phyloP scores from a whole-genome alignment of 2,329 filamentous ascomycete species.

The Colletotrichum liriopes region DNA sequence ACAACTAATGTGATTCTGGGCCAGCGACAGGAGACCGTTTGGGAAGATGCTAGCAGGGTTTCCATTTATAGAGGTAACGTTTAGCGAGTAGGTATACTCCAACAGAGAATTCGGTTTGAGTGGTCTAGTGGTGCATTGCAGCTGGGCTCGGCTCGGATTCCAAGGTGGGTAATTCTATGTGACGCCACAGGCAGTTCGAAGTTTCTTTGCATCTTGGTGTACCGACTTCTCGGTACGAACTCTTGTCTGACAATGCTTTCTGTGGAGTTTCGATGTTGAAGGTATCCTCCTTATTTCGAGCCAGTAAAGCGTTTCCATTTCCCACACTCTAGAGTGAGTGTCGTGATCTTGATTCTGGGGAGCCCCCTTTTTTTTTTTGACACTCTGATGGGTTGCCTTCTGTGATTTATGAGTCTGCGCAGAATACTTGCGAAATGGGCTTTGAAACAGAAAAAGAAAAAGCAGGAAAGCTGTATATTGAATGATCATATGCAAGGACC shows the following conservation, averaged over 20 bases:
- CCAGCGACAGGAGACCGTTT: not conserved
- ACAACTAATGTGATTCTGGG: not conserved
- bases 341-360: not conserved
- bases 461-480: not conserved
- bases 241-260: not conserved
- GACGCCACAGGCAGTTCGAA: not conserved
- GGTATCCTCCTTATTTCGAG: no score
- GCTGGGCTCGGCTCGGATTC: not conserved
- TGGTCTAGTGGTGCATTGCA: not conserved
- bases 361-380: not conserved
- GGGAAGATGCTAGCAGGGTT: not conserved
- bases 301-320: not conserved
- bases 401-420: no score
- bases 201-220: no score
- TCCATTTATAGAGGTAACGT: no score
- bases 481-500: not conserved
- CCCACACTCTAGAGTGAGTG: not conserved
- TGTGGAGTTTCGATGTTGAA: accelerated
- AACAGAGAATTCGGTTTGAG: not conserved
- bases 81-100: not conserved
- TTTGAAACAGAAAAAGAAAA: not conserved
- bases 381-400: not conserved
- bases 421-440: no score
- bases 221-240: no score
- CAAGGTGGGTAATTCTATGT: not conserved